These are phyloP conservation scores for Tephrocybe sp. DNA, from an alignment of 768 basidiomycete genomes.

Conservation along the genomic window DNA sequence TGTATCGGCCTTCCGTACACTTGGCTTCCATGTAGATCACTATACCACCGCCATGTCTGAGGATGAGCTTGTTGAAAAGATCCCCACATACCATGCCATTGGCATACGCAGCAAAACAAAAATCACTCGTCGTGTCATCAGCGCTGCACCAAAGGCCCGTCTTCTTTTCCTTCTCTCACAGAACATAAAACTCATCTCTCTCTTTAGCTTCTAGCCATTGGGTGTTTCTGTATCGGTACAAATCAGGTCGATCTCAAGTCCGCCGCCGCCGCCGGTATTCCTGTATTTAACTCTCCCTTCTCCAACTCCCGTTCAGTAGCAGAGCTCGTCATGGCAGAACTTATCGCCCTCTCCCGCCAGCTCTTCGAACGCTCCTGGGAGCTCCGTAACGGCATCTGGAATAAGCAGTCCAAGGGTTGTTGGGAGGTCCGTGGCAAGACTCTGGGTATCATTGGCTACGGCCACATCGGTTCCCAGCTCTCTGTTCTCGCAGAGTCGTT, in stretches of 20 bases:
- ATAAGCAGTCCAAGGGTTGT: conserved; percentile 97
- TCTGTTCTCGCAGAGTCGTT: conserved; percentile 96
- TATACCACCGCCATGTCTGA: conserved; percentile 84
- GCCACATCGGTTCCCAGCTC: conserved; percentile 96
- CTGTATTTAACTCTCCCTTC: conserved; percentile 99
- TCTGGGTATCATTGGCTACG: conserved; percentile 96
- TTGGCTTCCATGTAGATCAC: conserved; percentile 94
- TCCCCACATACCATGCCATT: conserved; percentile 86
- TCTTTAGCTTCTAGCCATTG: conserved; percentile 85
- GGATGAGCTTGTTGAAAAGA: conserved; percentile 85
- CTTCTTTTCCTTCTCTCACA: background rate
- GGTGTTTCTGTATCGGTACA: conserved; percentile 99
- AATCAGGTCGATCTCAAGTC: conserved; percentile 93
- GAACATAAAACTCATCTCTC: background rate
- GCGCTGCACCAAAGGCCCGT: conserved; percentile 80
- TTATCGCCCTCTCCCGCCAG: conserved; percentile 93
- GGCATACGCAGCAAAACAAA: conserved; percentile 98
- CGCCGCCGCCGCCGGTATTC: conserved; percentile 86
- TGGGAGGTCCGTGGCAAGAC: conserved; percentile 99
- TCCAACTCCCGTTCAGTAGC: conserved; percentile 99
- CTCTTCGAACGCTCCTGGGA: conserved; percentile 87
- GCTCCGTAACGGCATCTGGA: conserved; percentile 91
- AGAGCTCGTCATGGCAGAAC: conserved; percentile 93
- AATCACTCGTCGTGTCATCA: conserved; percentile 87
- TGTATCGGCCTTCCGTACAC: conserved; percentile 70